phyloP scores from a whole-genome alignment of 2,329 filamentous ascomycete species.

The Neoarthrinium moseri region DNA sequence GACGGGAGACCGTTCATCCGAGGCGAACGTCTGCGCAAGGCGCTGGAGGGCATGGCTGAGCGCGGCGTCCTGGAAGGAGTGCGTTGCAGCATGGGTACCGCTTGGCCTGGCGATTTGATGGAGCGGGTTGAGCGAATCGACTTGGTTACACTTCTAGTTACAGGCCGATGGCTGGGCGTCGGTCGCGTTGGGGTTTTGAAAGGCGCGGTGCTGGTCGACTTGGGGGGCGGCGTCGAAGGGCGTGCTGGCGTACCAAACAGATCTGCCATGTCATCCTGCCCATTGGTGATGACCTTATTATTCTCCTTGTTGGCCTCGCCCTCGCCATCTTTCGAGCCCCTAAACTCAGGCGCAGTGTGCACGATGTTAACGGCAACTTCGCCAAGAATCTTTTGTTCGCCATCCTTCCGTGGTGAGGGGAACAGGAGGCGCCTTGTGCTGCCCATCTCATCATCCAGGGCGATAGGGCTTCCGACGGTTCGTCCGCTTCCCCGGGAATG shows the following conservation, averaged over 20 bases:
- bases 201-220: conserved; percentile 40
- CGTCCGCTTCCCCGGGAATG: conserved; percentile 52
- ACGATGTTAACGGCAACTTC: conserved; percentile 55
- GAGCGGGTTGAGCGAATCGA: conserved; percentile 56
- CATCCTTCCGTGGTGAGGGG: conserved; percentile 70
- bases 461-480: conserved; percentile 56
- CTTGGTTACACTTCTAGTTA: conserved; percentile 59
- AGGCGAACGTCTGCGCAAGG: conserved; percentile 42
- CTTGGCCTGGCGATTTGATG: conserved; percentile 43
- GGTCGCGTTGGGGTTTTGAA: conserved; percentile 65
- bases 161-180: conserved; percentile 60
- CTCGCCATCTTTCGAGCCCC: conserved; percentile 31
- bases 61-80: conserved; percentile 47
- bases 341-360: conserved; percentile 38
- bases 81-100: conserved; percentile 36
- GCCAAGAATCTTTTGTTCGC: conserved; percentile 59
- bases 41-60: conserved; percentile 33
- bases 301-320: conserved; percentile 43
- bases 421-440: conserved; percentile 71
- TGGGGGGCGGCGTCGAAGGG: conserved; percentile 53
- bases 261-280: conserved; percentile 42
- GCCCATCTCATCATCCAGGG: conserved; percentile 51
- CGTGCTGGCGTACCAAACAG: conserved; percentile 64
- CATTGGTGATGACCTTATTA: conserved; percentile 28
- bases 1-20: conserved; percentile 22